These are phyloP conservation scores for Ophiocordyceps camponoti-saundersi DNA, from an alignment of 2,329 filamentous ascomycete genomes.

Conservation along the genomic window DNA sequence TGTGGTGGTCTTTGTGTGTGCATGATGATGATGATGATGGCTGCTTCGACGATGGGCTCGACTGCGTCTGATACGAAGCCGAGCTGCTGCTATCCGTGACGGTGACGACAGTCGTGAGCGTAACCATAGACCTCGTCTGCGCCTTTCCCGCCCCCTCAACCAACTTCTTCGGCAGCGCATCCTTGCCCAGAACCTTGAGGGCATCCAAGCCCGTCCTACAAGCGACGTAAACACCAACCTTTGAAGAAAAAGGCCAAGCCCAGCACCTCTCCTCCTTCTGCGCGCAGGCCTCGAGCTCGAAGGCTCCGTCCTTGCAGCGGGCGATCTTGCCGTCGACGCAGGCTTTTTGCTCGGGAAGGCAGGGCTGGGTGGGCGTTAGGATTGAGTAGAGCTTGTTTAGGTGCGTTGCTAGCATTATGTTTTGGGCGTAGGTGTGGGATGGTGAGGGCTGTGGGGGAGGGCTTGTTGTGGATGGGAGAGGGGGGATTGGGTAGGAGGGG, in stretches of 20 bases:
- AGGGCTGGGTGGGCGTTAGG: constrained; percentile 28
- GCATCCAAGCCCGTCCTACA: constrained; percentile 27
- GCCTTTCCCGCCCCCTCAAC: background rate
- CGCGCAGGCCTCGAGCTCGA: constrained; percentile 19
- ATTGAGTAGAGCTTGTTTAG: constrained; percentile 30
- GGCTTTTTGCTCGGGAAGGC: constrained; percentile 27
- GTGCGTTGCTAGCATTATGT: constrained; percentile 24
- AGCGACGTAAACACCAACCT: constrained; percentile 27
- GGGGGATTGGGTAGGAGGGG: constrained; percentile 23
- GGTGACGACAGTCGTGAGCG: constrained; percentile 13
- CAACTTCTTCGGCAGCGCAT: constrained; percentile 2
- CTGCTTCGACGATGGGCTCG: background rate
- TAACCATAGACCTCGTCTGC: constrained; percentile 8
- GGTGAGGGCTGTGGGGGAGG: constrained; percentile 22
- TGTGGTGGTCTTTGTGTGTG: background rate
- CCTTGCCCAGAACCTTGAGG: constrained; percentile 20
- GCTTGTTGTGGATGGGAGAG: constrained; percentile 17
- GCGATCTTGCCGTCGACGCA: constrained; percentile 33
- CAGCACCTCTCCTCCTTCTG: constrained; percentile 24
- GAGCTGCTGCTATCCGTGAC: constrained; percentile 7
- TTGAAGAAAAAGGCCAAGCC: constrained; percentile 31
- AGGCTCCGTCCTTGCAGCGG: constrained; percentile 26
- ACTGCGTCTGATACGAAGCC: background rate
- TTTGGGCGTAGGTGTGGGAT: constrained; percentile 22
- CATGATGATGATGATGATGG: no score